Conservation (phyloP, 257 asterid species). For the Capsicum rhomboideum region DNA sequence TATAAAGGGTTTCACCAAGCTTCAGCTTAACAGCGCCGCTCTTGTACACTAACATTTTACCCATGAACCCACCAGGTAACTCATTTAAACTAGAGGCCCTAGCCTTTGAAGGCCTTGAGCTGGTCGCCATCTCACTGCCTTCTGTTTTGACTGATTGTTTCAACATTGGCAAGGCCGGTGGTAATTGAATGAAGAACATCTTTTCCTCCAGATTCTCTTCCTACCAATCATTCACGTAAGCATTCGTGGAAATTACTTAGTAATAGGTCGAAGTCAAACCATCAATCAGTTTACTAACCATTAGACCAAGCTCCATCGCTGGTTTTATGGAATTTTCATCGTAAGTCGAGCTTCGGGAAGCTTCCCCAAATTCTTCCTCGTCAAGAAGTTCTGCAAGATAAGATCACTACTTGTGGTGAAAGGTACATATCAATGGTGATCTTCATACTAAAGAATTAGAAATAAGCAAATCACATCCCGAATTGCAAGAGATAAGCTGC, state of each 20-base stretch:
- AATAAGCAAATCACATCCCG: not conserved
- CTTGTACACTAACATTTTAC: constrained; percentile 66
- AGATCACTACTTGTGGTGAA: not conserved
- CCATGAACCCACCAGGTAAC: constrained; percentile 58
- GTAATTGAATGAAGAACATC: constrained; percentile 64
- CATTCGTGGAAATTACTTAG: not conserved
- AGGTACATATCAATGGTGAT: not conserved
- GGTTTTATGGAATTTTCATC: constrained; percentile 37
- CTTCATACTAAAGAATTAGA: not conserved
- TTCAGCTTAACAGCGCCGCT: constrained; percentile 78
- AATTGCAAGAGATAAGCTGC: not conserved
- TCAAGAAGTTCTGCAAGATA: constrained; percentile 54
- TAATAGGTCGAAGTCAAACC: not conserved
- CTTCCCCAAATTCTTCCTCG: constrained; percentile 63
- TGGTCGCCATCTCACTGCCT: constrained; percentile 13
- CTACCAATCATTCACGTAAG: constrained; percentile 25
- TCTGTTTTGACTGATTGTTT: constrained; percentile 23
- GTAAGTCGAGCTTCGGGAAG: constrained; percentile 14
- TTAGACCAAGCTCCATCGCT: constrained; percentile 54
- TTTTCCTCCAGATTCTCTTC: constrained; percentile 39
- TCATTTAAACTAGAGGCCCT: constrained; percentile 29
- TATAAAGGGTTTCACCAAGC: constrained; percentile 67
- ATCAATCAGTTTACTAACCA: constrained; percentile 32
- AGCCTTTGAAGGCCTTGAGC: constrained; percentile 16
- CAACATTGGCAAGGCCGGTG: constrained; percentile 37